These are phyloP conservation scores for Globisporangium spiculum DNA, from an alignment of 352 stramenopile species.

Conservation along the genomic window DNA sequence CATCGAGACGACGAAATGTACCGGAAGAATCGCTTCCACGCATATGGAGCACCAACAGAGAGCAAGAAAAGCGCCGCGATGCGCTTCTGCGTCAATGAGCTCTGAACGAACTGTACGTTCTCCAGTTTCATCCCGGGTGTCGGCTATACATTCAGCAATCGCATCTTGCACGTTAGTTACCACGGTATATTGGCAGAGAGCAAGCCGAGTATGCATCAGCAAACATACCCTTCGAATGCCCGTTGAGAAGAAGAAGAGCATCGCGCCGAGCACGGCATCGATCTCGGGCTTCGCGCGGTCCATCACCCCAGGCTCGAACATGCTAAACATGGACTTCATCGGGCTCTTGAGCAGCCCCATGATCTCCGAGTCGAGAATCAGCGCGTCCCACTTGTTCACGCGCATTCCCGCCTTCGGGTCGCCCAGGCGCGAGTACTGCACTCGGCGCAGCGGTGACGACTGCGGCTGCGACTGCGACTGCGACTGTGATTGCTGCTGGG, in stretches of 20 bases:
- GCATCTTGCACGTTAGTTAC: slow-evolving; percentile 5
- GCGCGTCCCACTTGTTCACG: slow-evolving; percentile 84
- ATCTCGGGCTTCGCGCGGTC: slow-evolving; percentile 74
- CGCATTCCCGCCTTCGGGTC: slow-evolving; percentile 46
- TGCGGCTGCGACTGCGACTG: background rate
- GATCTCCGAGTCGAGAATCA: slow-evolving; percentile 81
- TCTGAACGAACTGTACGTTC: slow-evolving; percentile 60
- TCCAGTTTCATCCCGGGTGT: slow-evolving; percentile 85
- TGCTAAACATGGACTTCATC: slow-evolving; percentile 77
- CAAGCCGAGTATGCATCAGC: background rate
- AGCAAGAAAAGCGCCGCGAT: slow-evolving; percentile 63
- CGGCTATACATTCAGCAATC: slow-evolving; percentile 29
- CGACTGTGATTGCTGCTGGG: background rate
- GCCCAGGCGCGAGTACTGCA: slow-evolving; percentile 46
- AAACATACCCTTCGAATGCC: slow-evolving; percentile 51
- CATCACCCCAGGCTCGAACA: slow-evolving; percentile 66
- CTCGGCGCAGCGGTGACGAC: slow-evolving; percentile 11
- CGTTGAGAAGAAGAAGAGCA: slow-evolving; percentile 68
- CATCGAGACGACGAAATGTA: slow-evolving; percentile 58
- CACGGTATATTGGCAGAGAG: background rate
- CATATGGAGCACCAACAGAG: slow-evolving; percentile 67
- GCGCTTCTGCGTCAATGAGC: slow-evolving; percentile 45
- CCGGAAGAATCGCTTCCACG: slow-evolving; percentile 70
- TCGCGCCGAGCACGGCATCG: slow-evolving; percentile 44
- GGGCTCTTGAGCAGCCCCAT: slow-evolving; percentile 66